Evolutionary conservation across 352 stramenopile species (phyloP), one percentile per base, ranked within the genome.

Genomic region (Phytopythium sindhum): DNA sequence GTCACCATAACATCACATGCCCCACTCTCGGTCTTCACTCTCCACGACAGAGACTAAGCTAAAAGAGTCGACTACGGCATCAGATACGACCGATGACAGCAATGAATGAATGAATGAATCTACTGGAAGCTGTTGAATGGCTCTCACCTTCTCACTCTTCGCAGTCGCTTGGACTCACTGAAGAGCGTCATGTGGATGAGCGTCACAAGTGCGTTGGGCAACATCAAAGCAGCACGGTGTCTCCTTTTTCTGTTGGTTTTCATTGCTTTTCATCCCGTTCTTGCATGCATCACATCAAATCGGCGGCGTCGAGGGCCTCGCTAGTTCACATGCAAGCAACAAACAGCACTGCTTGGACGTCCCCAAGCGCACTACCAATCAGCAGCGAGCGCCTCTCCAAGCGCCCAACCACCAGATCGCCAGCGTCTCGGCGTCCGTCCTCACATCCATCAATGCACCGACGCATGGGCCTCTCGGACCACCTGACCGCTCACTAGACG

Each of bases 401-500:
- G 42, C 4, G 17, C 42, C 14, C 42, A 45, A 11, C 42, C 17
- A 21, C 17, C 39, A 21, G 42, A 26, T 21, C 21, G 42, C 17
- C 42, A 48, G 42, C 42, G 17, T 21, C 19, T 24, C 19, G 19
- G 39, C 39, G 15, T 44, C 39, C 39, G 21, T 48, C 42, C 21
- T 5, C 39, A 45, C 39, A 45, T 45, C 15, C 14, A 45, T n/a
- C 2, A 45, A 45, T 19, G 2, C 12, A 45, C 15, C 39, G 14
- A 45, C 39, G 39, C 39, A 6, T 45, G 39, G 39, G 14, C 39
- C 39, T 4, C 39, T n/a, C 12, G 12, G 39, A 45, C n/a, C 39
- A n/a, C n/a, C n/a, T n/a, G 39, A 45, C 14, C 33, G 31, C 9
- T 39, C 39, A n/a, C 39, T 33, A 73, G 48, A 73, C 57, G 44